Base-by-base conservation (phyloP, 345 rosid genomes). In the Arabidopsis suecica region DNA sequence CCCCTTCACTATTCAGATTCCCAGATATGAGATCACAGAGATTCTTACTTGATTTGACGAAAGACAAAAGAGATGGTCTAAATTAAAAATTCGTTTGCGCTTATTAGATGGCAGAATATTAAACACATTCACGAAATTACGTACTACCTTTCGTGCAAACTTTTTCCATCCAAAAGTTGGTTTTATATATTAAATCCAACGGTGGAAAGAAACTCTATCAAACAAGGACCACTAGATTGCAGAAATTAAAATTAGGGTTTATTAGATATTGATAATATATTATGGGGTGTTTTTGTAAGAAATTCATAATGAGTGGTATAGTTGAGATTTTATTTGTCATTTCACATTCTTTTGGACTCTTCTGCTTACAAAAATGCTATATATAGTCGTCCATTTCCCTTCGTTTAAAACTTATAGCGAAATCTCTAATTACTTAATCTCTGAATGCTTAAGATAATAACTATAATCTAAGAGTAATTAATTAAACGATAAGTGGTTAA, bases 11-110 rank as follows among this genome's bases (percentile, higher is more conserved):
- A 33, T 34, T 56, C 11, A 49, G 54, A 49, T 8, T 20, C 54
- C 54, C 11, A 49, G 4, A 49, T 8, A 49, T 38, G 55, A 12
- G 45, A 75, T 57, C 61, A 64, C 67, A 57, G 7, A 71, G 37
- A 71, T 77, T 71, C 71, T 57, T 36, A 14, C 25, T 33, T 71
- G 77, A 77, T 65, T 38, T 49, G 81, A 65, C 51, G 33, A 57
- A 65, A 22, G 67, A 38, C 69, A 64, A 57, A 77, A 77, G 9
- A 77, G 63, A 77, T 71, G 80, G 76, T 64, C 80, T 64, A 6
- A 58, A 65, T 71, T 77, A 25, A 71, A 62, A 55, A 63, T 69
- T 76, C 71, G 71, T 63, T 63, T 69, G 51, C 51, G n/a, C 13
- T 51, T 68, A 42, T 76, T 61, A 61, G 69, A 68, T 68, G 33